phyloP scores from a whole-genome alignment of 148 eudicot genomes.

The Silene latifolia region DNA sequence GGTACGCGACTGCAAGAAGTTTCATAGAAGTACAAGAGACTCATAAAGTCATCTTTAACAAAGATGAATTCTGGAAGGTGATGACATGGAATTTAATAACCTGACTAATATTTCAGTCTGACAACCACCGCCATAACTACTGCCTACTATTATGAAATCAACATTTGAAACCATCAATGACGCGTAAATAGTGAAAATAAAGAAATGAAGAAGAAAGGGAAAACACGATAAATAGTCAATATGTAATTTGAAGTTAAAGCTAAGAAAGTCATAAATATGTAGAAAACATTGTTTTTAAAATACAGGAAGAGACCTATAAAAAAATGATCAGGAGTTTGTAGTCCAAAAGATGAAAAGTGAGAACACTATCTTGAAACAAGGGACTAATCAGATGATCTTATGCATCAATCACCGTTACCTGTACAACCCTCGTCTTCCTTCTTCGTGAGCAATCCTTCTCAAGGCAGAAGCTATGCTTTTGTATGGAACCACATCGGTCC shows the following conservation, averaged over 20 bases:
- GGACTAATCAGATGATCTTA: background rate
- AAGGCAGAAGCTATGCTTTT: constrained; percentile 69
- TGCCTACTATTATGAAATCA: too few relatives aligned
- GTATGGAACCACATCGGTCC: constrained; percentile 76
- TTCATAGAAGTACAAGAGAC: background rate
- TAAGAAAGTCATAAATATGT: too few relatives aligned
- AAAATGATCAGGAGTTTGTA: background rate
- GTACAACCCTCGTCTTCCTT: constrained; percentile 78
- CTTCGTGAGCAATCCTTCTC: constrained; percentile 71
- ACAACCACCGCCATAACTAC: too few relatives aligned
- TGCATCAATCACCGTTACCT: constrained; percentile 42
- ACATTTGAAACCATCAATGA: too few relatives aligned
- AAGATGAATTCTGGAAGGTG: background rate
- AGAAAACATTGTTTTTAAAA: too few relatives aligned
- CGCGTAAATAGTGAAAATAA: too few relatives aligned
- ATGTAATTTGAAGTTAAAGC: too few relatives aligned
- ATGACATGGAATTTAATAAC: background rate
- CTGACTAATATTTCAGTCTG: background rate
- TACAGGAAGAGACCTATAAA: background rate
- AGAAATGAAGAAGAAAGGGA: too few relatives aligned
- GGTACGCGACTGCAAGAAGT: background rate
- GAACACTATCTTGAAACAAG: too few relatives aligned
- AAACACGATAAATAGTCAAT: too few relatives aligned
- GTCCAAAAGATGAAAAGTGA: background rate
- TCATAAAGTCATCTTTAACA: too few relatives aligned